Evolutionary conservation across 176 grass and related monocot species (phyloP).

Genomic region (Carex myosuroides): DNA sequence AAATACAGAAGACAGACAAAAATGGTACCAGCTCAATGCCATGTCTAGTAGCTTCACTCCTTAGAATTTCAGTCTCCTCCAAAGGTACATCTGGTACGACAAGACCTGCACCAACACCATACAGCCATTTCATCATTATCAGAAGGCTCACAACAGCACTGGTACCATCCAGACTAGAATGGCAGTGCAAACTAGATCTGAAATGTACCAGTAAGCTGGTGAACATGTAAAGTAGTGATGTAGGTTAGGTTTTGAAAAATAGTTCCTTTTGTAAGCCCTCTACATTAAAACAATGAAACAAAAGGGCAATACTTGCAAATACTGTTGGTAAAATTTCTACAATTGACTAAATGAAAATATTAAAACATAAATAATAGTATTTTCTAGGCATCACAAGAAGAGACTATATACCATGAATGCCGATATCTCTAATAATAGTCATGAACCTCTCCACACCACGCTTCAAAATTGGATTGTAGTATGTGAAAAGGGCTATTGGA

Average conservation of each 20-base stretch:
- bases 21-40: constrained; percentile 85
- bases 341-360: not conserved
- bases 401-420: constrained; percentile 68
- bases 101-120: constrained; percentile 49
- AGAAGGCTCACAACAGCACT: not conserved
- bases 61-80: constrained; percentile 79
- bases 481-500: constrained; percentile 80
- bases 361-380: not conserved
- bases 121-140: not conserved
- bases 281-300: not conserved
- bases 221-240: no score
- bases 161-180: not conserved
- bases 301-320: not conserved
- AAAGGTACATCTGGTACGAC: constrained; percentile 96
- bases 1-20: not conserved
- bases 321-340: not conserved
- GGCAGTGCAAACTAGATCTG: not conserved
- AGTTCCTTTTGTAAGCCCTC: no score
- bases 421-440: constrained; percentile 59
- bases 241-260: not conserved
- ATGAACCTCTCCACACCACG: constrained; percentile 82
- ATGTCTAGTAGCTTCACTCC: constrained; percentile 68
- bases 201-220: no score
- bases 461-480: constrained; percentile 96
- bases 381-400: constrained; percentile 15